Conservation (phyloP, 345 rosid genomes). For the Bruguiera parviflora region DNA sequence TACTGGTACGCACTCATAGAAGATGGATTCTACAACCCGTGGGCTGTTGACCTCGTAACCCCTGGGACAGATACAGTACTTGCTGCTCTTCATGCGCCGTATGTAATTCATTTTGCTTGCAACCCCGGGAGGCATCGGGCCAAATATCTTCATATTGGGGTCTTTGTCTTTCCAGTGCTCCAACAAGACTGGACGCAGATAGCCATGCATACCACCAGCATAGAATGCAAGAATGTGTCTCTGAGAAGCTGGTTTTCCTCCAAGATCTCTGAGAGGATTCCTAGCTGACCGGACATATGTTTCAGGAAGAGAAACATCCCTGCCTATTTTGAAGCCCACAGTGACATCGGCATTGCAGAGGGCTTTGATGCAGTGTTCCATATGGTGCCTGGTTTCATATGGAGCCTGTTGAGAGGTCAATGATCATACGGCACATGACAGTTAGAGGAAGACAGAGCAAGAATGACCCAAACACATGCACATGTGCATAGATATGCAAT, state of each 20-base stretch:
- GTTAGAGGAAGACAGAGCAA: not conserved
- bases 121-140: constrained; percentile 80
- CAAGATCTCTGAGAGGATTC: constrained; percentile 85
- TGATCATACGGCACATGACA: not conserved
- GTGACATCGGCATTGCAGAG: constrained; percentile 93
- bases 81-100: constrained; percentile 86
- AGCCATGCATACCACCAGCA: constrained; percentile 85
- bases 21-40: constrained; percentile 80
- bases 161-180: constrained; percentile 88
- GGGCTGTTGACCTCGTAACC: constrained; percentile 96
- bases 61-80: constrained; percentile 87
- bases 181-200: constrained; percentile 64
- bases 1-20: constrained; percentile 88
- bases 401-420: constrained; percentile 62
- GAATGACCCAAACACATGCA: not conserved
- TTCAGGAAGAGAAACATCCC: constrained; percentile 92
- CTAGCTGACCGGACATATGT: constrained; percentile 88
- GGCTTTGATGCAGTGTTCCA: constrained; percentile 95
- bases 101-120: constrained; percentile 94
- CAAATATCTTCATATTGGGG: constrained; percentile 69
- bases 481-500: too few species aligned
- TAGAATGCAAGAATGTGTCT: constrained; percentile 78
- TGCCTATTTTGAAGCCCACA: constrained; percentile 84
- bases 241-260: constrained; percentile 73
- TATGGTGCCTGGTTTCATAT: constrained; percentile 94